These are phyloP conservation scores for Candida ulmi DNA, from an alignment of 805 yeast species.

Conservation along the genomic window DNA sequence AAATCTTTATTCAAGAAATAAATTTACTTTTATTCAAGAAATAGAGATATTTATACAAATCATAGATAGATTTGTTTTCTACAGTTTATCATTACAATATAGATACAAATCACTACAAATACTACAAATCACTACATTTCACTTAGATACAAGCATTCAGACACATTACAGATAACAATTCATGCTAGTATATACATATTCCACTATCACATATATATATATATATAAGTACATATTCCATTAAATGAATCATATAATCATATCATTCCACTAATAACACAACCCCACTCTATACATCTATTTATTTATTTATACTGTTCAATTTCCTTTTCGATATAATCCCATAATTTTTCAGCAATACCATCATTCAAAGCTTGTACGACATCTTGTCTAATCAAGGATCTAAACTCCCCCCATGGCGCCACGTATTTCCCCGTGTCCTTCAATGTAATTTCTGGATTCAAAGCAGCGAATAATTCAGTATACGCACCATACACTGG, in stretches of 20 bases:
- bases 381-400: constrained; percentile 26
- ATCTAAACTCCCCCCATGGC: constrained; percentile 39
- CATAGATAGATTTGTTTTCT: no score
- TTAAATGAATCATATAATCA: no score
- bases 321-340: constrained; percentile 26
- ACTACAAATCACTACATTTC: no score
- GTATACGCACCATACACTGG: constrained; percentile 36
- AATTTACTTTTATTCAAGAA: background rate
- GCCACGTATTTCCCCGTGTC: constrained; percentile 31
- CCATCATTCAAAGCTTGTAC: constrained; percentile 26
- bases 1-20: background rate
- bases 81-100: background rate
- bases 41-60: background rate
- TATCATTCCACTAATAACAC: no score
- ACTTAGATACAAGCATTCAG: no score
- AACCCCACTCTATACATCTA: no score
- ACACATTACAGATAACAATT: no score
- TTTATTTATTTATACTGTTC: background rate
- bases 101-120: no score
- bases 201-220: no score
- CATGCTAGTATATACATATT: no score
- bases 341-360: constrained; percentile 29
- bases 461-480: constrained; percentile 37
- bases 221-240: background rate
- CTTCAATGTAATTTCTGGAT: constrained; percentile 29